Conservation (phyloP, 805 yeast species). For the Kodamaea fukazawae region DNA sequence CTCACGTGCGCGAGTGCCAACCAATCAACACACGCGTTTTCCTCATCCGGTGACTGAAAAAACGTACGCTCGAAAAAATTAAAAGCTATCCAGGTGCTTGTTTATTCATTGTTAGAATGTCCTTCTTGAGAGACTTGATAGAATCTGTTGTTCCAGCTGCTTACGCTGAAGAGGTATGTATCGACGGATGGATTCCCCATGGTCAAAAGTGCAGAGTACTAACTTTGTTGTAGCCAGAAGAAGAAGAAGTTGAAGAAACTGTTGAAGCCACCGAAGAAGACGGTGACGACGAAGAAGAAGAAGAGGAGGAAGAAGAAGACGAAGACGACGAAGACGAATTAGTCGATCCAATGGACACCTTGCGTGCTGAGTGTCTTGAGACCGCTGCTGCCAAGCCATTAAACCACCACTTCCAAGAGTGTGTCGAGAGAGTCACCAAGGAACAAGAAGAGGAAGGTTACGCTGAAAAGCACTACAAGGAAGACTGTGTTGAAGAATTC, state of each 20-base stretch:
- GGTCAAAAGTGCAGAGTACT: background rate
- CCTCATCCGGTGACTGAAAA: constrained; percentile 8
- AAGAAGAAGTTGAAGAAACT: constrained; percentile 20
- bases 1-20: constrained; percentile 6
- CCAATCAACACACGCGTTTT: constrained; percentile 8
- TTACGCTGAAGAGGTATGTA: constrained; percentile 70
- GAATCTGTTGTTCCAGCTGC: constrained; percentile 82
- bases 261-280: constrained; percentile 29
- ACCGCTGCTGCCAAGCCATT: constrained; percentile 65
- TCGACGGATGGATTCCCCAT: background rate
- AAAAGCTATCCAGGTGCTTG: constrained; percentile 4
- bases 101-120: constrained; percentile 26
- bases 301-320: constrained; percentile 57
- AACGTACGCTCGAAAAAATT: constrained; percentile 7
- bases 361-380: constrained; percentile 60
- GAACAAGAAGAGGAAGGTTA: constrained; percentile 83
- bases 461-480: constrained; percentile 77
- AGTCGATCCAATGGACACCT: constrained; percentile 42
- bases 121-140: constrained; percentile 68
- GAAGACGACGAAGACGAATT: constrained; percentile 71
- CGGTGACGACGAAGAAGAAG: constrained; percentile 46
- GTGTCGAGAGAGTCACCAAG: constrained; percentile 91
- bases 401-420: constrained; percentile 89
- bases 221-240: constrained; percentile 20
- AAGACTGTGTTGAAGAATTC: constrained; percentile 97